phyloP scores from a whole-genome alignment of 2,329 filamentous ascomycete species.

The Trichoderma sp. region DNA sequence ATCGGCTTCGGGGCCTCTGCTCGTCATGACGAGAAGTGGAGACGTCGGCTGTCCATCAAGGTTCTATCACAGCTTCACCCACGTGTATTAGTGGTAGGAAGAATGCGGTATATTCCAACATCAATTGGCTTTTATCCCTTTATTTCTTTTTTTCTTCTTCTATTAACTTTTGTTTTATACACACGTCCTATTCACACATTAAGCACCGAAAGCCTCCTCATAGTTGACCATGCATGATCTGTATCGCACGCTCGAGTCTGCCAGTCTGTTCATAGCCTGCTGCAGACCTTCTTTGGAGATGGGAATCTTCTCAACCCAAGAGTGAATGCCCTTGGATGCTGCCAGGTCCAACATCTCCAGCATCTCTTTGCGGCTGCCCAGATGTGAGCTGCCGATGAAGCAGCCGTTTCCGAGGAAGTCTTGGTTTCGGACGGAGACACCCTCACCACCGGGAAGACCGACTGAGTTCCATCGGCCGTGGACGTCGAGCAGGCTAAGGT shows the following conservation, averaged over 20 bases:
- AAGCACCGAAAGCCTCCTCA: conserved; percentile 65
- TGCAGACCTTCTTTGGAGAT: conserved; percentile 72
- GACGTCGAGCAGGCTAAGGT: conserved; percentile 78
- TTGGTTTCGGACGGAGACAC: conserved; percentile 71
- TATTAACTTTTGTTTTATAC: neutral
- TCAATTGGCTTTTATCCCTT: neutral
- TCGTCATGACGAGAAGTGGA: neutral
- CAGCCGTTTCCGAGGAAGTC: conserved; percentile 74
- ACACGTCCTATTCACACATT: neutral
- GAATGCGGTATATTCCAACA: neutral
- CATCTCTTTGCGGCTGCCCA: conserved; percentile 70
- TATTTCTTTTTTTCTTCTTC: neutral
- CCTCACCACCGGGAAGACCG: conserved; percentile 75
- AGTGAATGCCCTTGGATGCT: conserved; percentile 67
- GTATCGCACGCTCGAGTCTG: conserved; percentile 71
- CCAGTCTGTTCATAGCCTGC: conserved; percentile 67
- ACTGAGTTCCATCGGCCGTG: conserved; percentile 80
- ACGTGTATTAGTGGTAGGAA: neutral
- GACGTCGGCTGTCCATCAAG: neutral
- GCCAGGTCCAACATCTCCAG: conserved; percentile 71
- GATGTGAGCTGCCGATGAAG: conserved; percentile 69
- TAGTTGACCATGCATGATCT: conserved; percentile 74
- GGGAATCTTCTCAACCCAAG: conserved; percentile 72
- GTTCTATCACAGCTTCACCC: neutral
- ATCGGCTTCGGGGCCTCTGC: neutral